Evolutionary conservation across 179 eudicot species (phyloP), one percentile per base, ranked within the genome.

Genomic region (Spinacia oleracea): DNA sequence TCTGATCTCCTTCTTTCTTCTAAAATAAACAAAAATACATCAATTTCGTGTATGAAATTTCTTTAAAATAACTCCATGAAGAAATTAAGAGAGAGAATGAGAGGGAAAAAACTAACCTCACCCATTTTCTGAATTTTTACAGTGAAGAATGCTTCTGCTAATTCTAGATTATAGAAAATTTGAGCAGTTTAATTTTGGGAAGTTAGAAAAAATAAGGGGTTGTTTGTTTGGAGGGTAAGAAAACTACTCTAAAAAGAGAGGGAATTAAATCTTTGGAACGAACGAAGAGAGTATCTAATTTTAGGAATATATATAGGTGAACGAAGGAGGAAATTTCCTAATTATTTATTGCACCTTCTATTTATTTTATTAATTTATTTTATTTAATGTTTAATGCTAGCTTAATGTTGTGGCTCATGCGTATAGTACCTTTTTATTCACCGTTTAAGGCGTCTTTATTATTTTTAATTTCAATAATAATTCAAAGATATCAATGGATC

Each of bases 31-130:
- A 38, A 32, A 21, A 45, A 42, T 16, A 29, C 10, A 63, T 38
- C 40, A 73, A 64, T 18, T 11, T 18, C n/a, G 21, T 2, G 20
- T 38, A 38, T 38, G 64, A 66, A 11, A 21, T 11, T 18, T 4
- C 40, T 27, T 16, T 18, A 9, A 40, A 5, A 67, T 9, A 38
- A 29, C 10, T 21, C 1, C 9, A 62, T n/a, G 1, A 67, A 65
- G 16, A 10, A 20, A 51, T 16, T 31, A 53, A 15, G 9, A 32
- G 6, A 42, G 11, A 73, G 65, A 63, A 20, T 2, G 53, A 38
- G 55, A 69, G 21, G 74, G 31, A 1, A 15, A 43, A 1, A 15
- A 75, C 83, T 75, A 58, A 80, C 83, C 79, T 80, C 83, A 69
- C 83, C 83, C 83, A 80, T n/a, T n/a, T n/a, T n/a, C n/a, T 80